Evolutionary conservation across 495 filamentous ascomycete genomes (phyloP), one percentile per base, ranked within the genome.

Genomic region (Penicillium canariense): DNA sequence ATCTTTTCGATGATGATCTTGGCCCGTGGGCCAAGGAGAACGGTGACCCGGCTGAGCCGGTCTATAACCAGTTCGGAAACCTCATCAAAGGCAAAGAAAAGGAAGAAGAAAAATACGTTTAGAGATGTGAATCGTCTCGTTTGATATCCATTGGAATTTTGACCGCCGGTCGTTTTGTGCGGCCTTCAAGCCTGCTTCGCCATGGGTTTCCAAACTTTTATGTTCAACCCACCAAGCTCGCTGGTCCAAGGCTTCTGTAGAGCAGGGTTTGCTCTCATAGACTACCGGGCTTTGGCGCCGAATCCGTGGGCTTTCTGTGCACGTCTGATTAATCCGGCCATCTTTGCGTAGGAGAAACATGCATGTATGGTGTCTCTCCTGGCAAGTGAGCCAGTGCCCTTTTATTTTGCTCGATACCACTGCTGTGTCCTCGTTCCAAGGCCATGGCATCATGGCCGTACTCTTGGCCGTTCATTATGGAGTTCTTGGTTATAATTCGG

Each of bases 11-110:
- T 54, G 75, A 78, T 47, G 70, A 66, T 2, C 50, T 72, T 11
- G 75, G 73, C 0, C 55, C 50, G 2, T 78, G 71, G 70, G 48
- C 80, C 68, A 38, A 90, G 64, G 75, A 96, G 82, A 68, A 88
- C 79, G 53, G 83, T 64, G 56, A 81, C 79, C 68, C 83, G 82
- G 58, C 91, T 78, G 55, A 89, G 69, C 28, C 72, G 14, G 61
- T 76, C 8, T 77, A 78, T 50, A 78, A 77, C 35, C 63, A 69
- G 43, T 77, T 67, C 44, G 75, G 75, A 0, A 69, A 67, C 20
- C 50, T 77, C 23, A 57, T 76, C 35, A 67, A 67, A 45, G 75
- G 75, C n/a, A 77, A 70, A 47, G 74, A 66, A 18, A 38, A 58
- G 7, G 14, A 35, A 20, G 28, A 43, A 3, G 46, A 49, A 14